Evolutionary conservation across 2,329 filamentous ascomycete species (phyloP).

Genomic region (Pleomassaria siparia): DNA sequence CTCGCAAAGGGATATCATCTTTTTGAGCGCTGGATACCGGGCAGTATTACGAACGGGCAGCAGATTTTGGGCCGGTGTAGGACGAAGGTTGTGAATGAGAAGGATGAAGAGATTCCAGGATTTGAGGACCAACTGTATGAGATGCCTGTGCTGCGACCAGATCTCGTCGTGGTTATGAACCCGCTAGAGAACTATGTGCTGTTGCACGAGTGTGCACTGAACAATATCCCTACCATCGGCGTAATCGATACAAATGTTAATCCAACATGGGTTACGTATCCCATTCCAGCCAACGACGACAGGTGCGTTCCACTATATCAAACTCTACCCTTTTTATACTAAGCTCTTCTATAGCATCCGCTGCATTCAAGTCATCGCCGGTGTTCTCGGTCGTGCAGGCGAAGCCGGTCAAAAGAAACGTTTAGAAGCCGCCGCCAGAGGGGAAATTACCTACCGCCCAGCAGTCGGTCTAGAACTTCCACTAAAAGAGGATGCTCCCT

Average conservation of each 20-base stretch:
- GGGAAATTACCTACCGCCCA: slow-evolving; percentile 61
- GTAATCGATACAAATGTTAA: slow-evolving; percentile 92
- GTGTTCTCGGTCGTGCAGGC: slow-evolving; percentile 81
- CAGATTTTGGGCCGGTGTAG: slow-evolving; percentile 74
- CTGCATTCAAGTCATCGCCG: slow-evolving; percentile 77
- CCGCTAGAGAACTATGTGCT: slow-evolving; percentile 88
- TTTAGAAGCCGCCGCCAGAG: slow-evolving; percentile 61
- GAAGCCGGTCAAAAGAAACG: slow-evolving; percentile 72
- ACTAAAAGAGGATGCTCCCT: too few species aligned
- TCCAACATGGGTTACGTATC: slow-evolving; percentile 92
- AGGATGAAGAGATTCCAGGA: slow-evolving; percentile 64
- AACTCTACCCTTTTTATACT: not conserved
- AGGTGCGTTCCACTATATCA: slow-evolving; percentile 56
- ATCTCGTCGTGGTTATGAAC: slow-evolving; percentile 90
- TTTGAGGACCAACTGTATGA: slow-evolving; percentile 67
- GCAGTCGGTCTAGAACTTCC: slow-evolving; percentile 23
- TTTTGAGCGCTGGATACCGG: slow-evolving; percentile 91
- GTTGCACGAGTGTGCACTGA: slow-evolving; percentile 85
- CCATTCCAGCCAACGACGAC: slow-evolving; percentile 96
- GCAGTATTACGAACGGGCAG: slow-evolving; percentile 88
- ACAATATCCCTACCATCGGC: slow-evolving; percentile 90
- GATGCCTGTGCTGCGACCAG: slow-evolving; percentile 72
- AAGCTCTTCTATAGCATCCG: slow-evolving; percentile 63
- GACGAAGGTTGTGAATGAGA: slow-evolving; percentile 75
- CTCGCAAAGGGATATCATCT: slow-evolving; percentile 80